A percentile compares a stretch with the other conserved stretches of the same genome.
phyloP scores from a whole-genome alignment of 163 green algal species.

The Chloromonas sp. region DNA sequence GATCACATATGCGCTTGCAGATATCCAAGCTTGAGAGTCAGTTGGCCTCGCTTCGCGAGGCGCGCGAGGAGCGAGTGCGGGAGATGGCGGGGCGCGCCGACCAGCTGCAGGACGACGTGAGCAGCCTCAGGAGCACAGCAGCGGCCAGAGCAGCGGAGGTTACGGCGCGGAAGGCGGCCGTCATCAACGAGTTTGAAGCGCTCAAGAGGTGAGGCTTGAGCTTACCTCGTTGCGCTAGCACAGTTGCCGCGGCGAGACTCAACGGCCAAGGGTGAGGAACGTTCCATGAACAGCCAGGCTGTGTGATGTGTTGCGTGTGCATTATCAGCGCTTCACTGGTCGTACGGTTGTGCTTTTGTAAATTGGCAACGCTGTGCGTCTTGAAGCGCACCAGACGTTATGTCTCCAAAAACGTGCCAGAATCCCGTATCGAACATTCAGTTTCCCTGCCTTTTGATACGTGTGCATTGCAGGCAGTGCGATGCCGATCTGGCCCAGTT shows the following conservation, averaged over 20 bases:
- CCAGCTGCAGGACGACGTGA: conserved; percentile 21
- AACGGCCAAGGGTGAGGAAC: too few species aligned
- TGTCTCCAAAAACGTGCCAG: too few species aligned
- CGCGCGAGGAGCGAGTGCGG: conserved; percentile 48
- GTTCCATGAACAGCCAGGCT: too few species aligned
- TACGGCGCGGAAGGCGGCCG: not conserved
- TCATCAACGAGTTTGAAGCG: not conserved
- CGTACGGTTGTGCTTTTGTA: too few species aligned
- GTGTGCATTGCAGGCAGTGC: conserved; percentile 16
- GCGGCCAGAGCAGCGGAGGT: not conserved
- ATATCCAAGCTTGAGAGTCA: conserved; percentile 45
- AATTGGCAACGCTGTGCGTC: too few species aligned
- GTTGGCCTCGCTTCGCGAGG: conserved; percentile 37
- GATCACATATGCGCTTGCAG: conserved; percentile 5
- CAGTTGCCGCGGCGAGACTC: too few species aligned
- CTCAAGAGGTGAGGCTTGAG: not conserved
- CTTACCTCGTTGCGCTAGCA: not conserved
- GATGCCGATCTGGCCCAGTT: conserved; percentile 35
- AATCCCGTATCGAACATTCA: too few species aligned
- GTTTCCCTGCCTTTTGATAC: too few species aligned
- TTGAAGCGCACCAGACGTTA: too few species aligned
- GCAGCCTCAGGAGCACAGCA: too few species aligned
- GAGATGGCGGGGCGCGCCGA: conserved; percentile 44
- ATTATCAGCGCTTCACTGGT: too few species aligned
- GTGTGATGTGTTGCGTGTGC: too few species aligned